A percentile compares a stretch with the other conserved stretches of the same genome.
Evolutionary conservation across 805 yeast genomes (phyloP).

Genomic region (Wickerhamiella alocasiicola): DNA sequence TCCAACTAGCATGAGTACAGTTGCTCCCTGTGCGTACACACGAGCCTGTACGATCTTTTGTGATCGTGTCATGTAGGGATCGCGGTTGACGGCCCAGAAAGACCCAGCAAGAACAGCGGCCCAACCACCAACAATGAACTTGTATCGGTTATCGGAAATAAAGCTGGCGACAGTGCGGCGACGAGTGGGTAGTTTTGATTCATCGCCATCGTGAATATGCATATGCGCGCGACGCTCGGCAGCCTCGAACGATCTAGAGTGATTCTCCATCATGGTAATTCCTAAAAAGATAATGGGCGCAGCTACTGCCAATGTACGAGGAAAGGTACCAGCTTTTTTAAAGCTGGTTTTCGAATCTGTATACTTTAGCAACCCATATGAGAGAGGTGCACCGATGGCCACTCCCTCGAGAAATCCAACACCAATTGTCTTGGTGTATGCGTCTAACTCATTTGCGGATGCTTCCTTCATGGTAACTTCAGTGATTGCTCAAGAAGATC

Average conservation of each 20-base stretch:
- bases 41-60: conserved; percentile 84
- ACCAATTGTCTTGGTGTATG: conserved; percentile 46
- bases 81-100: conserved; percentile 62
- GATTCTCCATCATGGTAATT: conserved; percentile 57
- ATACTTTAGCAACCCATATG: conserved; percentile 40
- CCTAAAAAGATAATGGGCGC: conserved; percentile 54
- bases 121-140: conserved; percentile 61
- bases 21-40: conserved; percentile 80
- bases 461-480: conserved; percentile 61
- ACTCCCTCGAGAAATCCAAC: conserved; percentile 44
- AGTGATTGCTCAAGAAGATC: too few species aligned
- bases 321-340: conserved; percentile 22
- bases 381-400: conserved; percentile 42
- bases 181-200: not conserved
- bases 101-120: conserved; percentile 72
- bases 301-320: conserved; percentile 48
- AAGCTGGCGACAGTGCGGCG: conserved; percentile 2
- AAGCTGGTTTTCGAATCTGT: conserved; percentile 31
- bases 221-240: conserved; percentile 36
- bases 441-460: conserved; percentile 47
- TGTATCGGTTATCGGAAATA: conserved; percentile 20
- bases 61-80: conserved; percentile 56
- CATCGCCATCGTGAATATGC: conserved; percentile 3
- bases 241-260: conserved; percentile 55
- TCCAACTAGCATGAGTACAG: conserved; percentile 58